Percentiles rank a stretch among this genome's conserved stretches.
phyloP scores from a whole-genome alignment of 2,329 filamentous ascomycete genomes.

The Ophiostoma tasmaniense region DNA sequence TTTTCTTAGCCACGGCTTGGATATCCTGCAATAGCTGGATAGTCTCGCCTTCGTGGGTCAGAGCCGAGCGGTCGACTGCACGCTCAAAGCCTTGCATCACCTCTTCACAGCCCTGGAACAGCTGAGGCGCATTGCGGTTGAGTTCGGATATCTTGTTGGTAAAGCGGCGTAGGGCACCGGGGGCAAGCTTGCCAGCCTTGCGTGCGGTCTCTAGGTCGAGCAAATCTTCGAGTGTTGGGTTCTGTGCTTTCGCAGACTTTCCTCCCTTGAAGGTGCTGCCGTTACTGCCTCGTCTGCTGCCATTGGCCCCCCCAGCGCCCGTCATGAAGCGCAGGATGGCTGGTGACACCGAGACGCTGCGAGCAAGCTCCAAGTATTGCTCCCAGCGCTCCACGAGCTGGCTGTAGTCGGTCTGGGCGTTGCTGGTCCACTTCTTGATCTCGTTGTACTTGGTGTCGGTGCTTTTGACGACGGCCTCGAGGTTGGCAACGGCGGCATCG shows the following conservation, averaged over 20 bases:
- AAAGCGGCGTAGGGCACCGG: conserved; percentile 51
- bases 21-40: conserved; percentile 71
- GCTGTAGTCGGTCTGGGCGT: conserved; percentile 59
- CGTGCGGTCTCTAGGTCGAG: conserved; percentile 65
- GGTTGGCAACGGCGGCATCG: conserved; percentile 77
- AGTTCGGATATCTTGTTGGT: conserved; percentile 51
- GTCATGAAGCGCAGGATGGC: conserved; percentile 62
- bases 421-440: conserved; percentile 60
- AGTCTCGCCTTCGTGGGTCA: conserved; percentile 55
- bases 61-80: conserved; percentile 43
- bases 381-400: conserved; percentile 59
- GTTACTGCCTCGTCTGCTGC: background rate
- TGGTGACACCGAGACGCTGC: conserved; percentile 54
- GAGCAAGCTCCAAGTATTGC: conserved; percentile 55
- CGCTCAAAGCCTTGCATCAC: conserved; percentile 57
- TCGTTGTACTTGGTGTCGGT: conserved; percentile 66
- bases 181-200: conserved; percentile 60
- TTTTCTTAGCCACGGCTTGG: conserved; percentile 75
- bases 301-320: conserved; percentile 33
- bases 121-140: conserved; percentile 49
- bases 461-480: conserved; percentile 63
- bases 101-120: conserved; percentile 53
- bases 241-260: background rate
- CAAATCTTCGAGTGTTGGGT: conserved; percentile 61
- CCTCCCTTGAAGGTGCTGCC: background rate